A percentile compares a stretch with the other conserved stretches of the same genome.
These are phyloP conservation scores for Geotrichum macrosporum DNA, from an alignment of 1,139 yeast genomes.

Conservation along the genomic window DNA sequence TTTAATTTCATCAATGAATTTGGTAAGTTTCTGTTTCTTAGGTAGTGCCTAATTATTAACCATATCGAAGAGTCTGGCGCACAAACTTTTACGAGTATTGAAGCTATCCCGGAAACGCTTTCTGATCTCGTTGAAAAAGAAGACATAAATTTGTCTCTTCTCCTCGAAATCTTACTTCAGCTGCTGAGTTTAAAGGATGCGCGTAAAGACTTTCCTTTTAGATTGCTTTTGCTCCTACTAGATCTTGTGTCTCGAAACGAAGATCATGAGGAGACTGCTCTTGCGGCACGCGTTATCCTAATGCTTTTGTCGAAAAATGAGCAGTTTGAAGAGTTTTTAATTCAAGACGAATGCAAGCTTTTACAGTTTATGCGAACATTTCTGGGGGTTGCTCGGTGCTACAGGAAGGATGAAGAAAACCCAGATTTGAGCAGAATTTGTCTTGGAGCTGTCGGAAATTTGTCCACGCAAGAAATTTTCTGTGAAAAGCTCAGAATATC, in stretches of 20 bases:
- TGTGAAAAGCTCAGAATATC: constrained; percentile 22
- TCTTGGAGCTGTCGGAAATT: constrained; percentile 10
- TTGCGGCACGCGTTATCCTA: background rate
- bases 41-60: background rate
- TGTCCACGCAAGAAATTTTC: constrained; percentile 7
- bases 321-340: constrained; percentile 2
- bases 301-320: constrained; percentile 1
- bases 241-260: background rate
- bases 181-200: background rate
- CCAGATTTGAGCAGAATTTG: constrained; percentile 10
- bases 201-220: background rate
- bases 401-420: constrained; percentile 5
- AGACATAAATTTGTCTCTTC: constrained; percentile 3
- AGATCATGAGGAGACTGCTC: constrained; percentile 1
- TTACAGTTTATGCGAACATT: constrained; percentile 23
- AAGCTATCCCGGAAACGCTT: background rate
- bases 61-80: constrained; percentile 1
- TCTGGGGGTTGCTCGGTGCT: constrained; percentile 17
- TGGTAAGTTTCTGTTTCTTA: constrained; percentile 9
- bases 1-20: constrained; percentile 18
- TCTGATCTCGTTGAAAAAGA: background rate
- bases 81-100: constrained; percentile 1
- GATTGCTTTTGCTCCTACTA: background rate
- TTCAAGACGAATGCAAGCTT: constrained; percentile 12
- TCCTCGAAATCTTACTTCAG: constrained; percentile 1